Evolutionary conservation across 169 alveolate species (phyloP), one percentile per base, ranked within the genome.

Genomic region (Cryptosporidium ubiquitum): DNA sequence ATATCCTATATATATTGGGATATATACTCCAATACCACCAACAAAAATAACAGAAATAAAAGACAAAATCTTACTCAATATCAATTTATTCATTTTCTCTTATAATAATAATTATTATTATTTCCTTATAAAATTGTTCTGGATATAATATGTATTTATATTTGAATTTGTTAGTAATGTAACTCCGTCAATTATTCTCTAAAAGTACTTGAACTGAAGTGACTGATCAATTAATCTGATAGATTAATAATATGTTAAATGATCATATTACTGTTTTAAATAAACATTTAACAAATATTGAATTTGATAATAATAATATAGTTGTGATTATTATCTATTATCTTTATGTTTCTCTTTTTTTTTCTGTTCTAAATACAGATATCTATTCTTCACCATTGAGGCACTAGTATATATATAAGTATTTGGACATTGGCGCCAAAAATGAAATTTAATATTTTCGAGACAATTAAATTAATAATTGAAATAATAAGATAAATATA

Each of bases 11-110:
- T 79, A 79, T 61, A 79, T 79, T 60, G 86, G 86, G 49, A 79
- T 79, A 64, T 44, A 79, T 60, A 61, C 75, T 35, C 86, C 86
- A 64, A 79, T 79, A 12, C 69, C 73, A 61, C 86, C 86, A 60
- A 79, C 75, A 0, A 79, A 16, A 10, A 79, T 39, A 16, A 79
- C 75, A 6, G 49, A 20, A 9, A 79, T 37, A 39, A 79, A 79
- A n/a, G 86, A 79, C 18, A 79, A 3, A n/a, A 79, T 79, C 35
- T 79, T 79, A 40, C 75, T 79, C 29, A 58, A 31, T 42, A 61
- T 42, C n/a, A 79, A 29, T 79, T 42, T 39, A 64, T 79, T 47
- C 86, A 79, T 79, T 26, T 60, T n/a, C n/a, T n/a, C n/a, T n/a
- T n/a, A n/a, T n/a, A n/a, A n/a, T n/a, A n/a, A n/a, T n/a, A n/a